Base-by-base conservation (phyloP, 345 rosid genomes). In the Melastoma malabathricum region DNA sequence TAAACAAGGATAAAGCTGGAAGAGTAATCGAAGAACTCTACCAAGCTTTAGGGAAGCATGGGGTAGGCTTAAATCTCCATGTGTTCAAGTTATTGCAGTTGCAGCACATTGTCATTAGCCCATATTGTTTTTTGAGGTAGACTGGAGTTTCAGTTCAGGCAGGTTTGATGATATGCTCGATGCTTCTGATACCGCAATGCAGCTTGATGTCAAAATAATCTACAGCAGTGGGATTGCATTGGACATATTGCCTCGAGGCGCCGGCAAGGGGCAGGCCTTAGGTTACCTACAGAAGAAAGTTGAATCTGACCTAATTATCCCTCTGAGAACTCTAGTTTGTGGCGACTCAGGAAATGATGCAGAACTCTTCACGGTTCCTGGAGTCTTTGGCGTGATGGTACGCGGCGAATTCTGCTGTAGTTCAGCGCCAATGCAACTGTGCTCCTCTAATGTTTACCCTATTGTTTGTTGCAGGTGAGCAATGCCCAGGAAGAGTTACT, bases 341-440 rank as follows among this genome's bases (percentile, higher is more conserved):
- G 97, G 97, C 50, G 97, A 86, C 64, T 86, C 96, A 52, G 96
- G 96, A 64, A 89, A 89, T 65, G 97, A 89, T 68, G 84, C 86
- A 14, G 96, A 89, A 23, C 71, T 89, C 38, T 86, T 83, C 69
- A 63, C 65, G 22, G 22, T 86, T 56, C 66, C 94, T 41, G 73
- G 76, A 48, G 84, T 75, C 31, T 67, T 77, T 64, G 97, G 97
- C 17, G 96, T 86, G 48, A 79, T 86, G 95, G 97, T 89, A 50
- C 44, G 84, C 68, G 44, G 57, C 49, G 60, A 60, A 18, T 51
- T 15, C 44, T 16, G n/a, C 18, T 29, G 31, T 51, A 51, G 43
- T 51, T 43, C 17, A n/a, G 18, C 16, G 38, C 18, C 6, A 6
- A 13, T n/a, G 54, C 38, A 19, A 38, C 12, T 34, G 10, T 38